Evolutionary conservation across 1,284 basidiomycete genomes (phyloP).

Genomic region (Blastosporella zonata): DNA sequence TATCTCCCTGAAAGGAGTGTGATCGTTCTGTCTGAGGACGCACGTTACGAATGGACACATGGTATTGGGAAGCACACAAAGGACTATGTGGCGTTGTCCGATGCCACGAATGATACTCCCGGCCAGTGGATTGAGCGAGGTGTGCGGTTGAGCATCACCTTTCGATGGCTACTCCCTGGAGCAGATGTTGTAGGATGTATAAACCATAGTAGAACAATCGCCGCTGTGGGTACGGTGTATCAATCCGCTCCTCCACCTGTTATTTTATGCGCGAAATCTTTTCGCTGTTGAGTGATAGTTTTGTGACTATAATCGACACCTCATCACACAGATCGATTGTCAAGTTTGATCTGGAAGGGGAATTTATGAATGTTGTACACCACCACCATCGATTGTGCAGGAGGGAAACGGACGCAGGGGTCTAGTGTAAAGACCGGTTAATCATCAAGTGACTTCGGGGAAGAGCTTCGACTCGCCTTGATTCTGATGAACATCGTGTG

Average conservation of each 20-base stretch:
- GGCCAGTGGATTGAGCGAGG: slow-evolving; percentile 48
- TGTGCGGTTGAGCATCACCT: slow-evolving; percentile 70
- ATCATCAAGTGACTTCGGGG: slow-evolving; percentile 10
- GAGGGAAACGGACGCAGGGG: too few species aligned
- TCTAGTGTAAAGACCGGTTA: slow-evolving; percentile 12
- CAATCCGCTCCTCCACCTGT: slow-evolving; percentile 97
- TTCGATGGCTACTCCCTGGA: slow-evolving; percentile 74
- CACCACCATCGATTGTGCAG: too few species aligned
- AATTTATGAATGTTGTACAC: too few species aligned
- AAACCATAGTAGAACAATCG: slow-evolving; percentile 92
- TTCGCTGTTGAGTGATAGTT: background rate
- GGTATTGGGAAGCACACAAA: slow-evolving; percentile 33
- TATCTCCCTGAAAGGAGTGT: slow-evolving; percentile 68
- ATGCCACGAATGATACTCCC: slow-evolving; percentile 26
- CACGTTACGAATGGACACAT: slow-evolving; percentile 60
- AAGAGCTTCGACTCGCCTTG: slow-evolving; percentile 49
- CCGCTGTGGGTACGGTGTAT: slow-evolving; percentile 95
- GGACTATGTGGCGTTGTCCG: slow-evolving; percentile 36
- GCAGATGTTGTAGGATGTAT: slow-evolving; percentile 86
- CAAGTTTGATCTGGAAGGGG: too few species aligned
- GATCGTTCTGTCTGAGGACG: slow-evolving; percentile 68
- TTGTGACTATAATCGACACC: slow-evolving; percentile 36
- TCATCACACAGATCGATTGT: slow-evolving; percentile 91
- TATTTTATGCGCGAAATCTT: slow-evolving; percentile 96
- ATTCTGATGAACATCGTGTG: slow-evolving; percentile 78